Conservation (phyloP, 75 land plant genomes). For the Larix kaempferi region DNA sequence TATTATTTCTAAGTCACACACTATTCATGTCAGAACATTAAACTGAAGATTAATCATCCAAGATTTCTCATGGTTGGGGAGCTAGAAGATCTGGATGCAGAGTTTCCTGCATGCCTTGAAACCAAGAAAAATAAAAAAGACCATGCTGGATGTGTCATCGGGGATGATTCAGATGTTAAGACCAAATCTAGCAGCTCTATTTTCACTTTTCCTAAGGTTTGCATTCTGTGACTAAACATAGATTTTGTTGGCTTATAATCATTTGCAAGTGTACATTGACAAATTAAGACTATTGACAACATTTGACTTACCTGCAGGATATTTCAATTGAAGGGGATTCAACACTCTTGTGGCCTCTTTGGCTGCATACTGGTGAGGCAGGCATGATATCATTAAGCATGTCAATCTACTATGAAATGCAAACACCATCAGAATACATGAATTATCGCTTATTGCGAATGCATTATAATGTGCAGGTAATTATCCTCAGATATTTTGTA, state of each 20-base stretch:
- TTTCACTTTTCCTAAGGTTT: constrained; percentile 73
- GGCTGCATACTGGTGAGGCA: constrained; percentile 74
- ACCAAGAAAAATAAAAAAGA: constrained; percentile 21
- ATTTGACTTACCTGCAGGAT: constrained; percentile 26
- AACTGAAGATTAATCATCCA: constrained; percentile 77
- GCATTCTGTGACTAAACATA: constrained; percentile 4
- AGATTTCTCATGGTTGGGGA: constrained; percentile 58
- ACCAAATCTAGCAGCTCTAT: constrained; percentile 19
- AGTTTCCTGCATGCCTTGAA: constrained; percentile 79
- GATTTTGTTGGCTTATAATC: background rate
- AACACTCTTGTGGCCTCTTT: constrained; percentile 86
- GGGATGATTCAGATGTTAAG: constrained; percentile 9
- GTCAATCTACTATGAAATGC: constrained; percentile 80
- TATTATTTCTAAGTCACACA: constrained; percentile 9
- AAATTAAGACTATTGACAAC: background rate
- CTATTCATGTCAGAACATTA: constrained; percentile 53
- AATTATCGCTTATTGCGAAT: constrained; percentile 74
- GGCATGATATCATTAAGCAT: constrained; percentile 59
- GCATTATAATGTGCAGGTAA: constrained; percentile 72
- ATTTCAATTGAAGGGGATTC: constrained; percentile 54
- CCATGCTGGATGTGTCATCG: background rate
- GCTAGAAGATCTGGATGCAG: constrained; percentile 42
- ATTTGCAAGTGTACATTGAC: background rate
- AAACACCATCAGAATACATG: constrained; percentile 43
- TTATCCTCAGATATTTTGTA: too few species aligned